phyloP scores from a whole-genome alignment of 2,329 filamentous ascomycete genomes.

The Cucurbitaria berberidis region DNA sequence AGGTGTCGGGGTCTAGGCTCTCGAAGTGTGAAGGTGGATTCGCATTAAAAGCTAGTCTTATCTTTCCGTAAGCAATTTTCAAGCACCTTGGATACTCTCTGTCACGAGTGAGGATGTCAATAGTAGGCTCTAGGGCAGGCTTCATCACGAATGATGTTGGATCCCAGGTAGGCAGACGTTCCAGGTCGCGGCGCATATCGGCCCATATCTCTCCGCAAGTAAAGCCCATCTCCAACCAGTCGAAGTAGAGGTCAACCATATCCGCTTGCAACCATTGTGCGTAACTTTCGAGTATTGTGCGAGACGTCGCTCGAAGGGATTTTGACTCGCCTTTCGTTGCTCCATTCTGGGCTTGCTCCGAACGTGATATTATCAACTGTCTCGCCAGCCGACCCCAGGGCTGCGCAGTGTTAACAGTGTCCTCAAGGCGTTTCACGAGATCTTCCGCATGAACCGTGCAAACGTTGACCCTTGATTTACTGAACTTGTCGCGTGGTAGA shows the following conservation, averaged over 20 bases:
- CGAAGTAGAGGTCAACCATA: constrained; percentile 7
- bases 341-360: not conserved
- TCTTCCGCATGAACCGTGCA: not conserved
- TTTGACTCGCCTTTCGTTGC: not conserved
- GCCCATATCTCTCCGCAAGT: constrained; percentile 1
- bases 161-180: not conserved
- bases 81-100: too few species aligned
- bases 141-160: too few species aligned
- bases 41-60: too few species aligned
- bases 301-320: not conserved
- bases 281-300: constrained; percentile 3
- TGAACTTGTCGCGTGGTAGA: not conserved
- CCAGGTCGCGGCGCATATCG: not conserved
- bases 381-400: constrained; percentile 3
- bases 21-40: too few species aligned
- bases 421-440: not conserved
- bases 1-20: too few species aligned
- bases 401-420: not conserved
- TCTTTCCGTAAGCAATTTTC: too few species aligned
- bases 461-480: not conserved
- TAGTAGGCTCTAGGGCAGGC: too few species aligned
- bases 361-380: not conserved
- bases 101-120: too few species aligned
- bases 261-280: constrained; percentile 11
- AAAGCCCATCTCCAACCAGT: constrained; percentile 1